Conservation (phyloP, 805 yeast genomes). For the Suhomyces emberorum region DNA sequence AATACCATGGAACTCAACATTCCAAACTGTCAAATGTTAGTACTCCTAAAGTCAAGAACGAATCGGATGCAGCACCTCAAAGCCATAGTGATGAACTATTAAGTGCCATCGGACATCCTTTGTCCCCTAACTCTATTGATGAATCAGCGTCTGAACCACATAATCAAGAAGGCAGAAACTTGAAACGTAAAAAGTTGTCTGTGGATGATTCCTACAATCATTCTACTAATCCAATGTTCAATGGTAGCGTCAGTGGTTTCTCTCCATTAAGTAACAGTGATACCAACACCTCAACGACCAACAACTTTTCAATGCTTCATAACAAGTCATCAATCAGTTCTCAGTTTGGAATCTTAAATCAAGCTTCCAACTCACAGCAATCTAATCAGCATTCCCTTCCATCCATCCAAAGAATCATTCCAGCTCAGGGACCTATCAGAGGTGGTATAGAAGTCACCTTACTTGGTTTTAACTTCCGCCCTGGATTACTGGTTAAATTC, state of each 20-base stretch:
- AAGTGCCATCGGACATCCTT: slow-evolving; percentile 26
- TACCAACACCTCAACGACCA: slow-evolving; percentile 29
- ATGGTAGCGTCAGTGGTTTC: slow-evolving; percentile 37
- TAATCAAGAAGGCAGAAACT: slow-evolving; percentile 34
- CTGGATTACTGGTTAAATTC: slow-evolving; percentile 79
- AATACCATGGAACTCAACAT: neutral
- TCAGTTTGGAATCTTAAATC: slow-evolving; percentile 10
- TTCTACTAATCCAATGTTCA: slow-evolving; percentile 36
- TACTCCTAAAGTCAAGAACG: neutral
- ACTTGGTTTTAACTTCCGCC: slow-evolving; percentile 81
- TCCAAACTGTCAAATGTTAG: neutral
- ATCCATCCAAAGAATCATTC: slow-evolving; percentile 80
- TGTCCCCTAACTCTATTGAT: slow-evolving; percentile 63
- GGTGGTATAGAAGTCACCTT: slow-evolving; percentile 96
- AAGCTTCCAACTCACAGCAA: slow-evolving; percentile 5
- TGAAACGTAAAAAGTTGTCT: slow-evolving; percentile 48
- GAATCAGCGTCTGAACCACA: slow-evolving; percentile 56
- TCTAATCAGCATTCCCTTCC: slow-evolving; percentile 37
- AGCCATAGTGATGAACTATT: neutral
- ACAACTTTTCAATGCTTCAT: slow-evolving; percentile 7
- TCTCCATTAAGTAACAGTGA: slow-evolving; percentile 48
- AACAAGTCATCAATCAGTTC: slow-evolving; percentile 1
- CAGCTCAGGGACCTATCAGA: slow-evolving; percentile 91
- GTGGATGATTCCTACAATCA: slow-evolving; percentile 41
- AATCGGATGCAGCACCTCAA: neutral